A percentile compares a stretch with the other conserved stretches of the same genome.
These are phyloP conservation scores for Anisogramma anomala DNA, from an alignment of 2,329 filamentous ascomycete genomes.

Conservation along the genomic window DNA sequence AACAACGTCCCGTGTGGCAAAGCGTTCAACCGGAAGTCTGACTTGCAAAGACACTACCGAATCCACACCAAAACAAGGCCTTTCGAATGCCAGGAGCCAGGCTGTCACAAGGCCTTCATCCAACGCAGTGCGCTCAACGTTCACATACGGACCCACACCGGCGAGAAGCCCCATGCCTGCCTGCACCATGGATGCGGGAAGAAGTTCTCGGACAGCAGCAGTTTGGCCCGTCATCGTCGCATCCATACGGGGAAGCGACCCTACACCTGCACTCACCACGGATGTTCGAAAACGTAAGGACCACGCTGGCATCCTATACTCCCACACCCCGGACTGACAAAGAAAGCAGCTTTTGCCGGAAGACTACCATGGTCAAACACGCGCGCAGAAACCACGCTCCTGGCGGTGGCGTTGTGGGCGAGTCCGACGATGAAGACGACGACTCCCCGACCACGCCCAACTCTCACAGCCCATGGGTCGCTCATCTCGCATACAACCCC, in stretches of 20 bases:
- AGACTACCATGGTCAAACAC: constrained; percentile 61
- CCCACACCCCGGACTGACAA: constrained; percentile 9
- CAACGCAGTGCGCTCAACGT: constrained; percentile 59
- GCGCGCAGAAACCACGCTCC: constrained; percentile 51
- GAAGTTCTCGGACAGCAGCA: constrained; percentile 59
- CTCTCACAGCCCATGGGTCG: constrained; percentile 20
- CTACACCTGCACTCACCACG: constrained; percentile 49
- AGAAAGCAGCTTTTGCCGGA: constrained; percentile 52
- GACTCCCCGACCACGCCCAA: constrained; percentile 49
- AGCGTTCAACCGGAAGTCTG: constrained; percentile 63
- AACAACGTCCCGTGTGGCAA: constrained; percentile 43
- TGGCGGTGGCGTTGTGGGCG: constrained; percentile 43
- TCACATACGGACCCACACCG: constrained; percentile 59
- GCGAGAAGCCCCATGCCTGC: constrained; percentile 61
- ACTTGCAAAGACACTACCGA: constrained; percentile 57
- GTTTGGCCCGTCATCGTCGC: constrained; percentile 51
- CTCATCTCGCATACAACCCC: neutral
- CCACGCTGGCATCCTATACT: neutral
- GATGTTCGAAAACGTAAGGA: constrained; percentile 49
- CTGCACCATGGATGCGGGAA: constrained; percentile 55
- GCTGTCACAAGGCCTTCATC: constrained; percentile 60
- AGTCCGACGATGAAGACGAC: constrained; percentile 44
- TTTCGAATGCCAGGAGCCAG: constrained; percentile 47
- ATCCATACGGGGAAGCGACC: constrained; percentile 58
- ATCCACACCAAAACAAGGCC: constrained; percentile 63